Evolutionary conservation across 768 basidiomycete genomes (phyloP), one percentile per base, ranked within the genome.

Genomic region (Rhodosporidiobolus sp.): DNA sequence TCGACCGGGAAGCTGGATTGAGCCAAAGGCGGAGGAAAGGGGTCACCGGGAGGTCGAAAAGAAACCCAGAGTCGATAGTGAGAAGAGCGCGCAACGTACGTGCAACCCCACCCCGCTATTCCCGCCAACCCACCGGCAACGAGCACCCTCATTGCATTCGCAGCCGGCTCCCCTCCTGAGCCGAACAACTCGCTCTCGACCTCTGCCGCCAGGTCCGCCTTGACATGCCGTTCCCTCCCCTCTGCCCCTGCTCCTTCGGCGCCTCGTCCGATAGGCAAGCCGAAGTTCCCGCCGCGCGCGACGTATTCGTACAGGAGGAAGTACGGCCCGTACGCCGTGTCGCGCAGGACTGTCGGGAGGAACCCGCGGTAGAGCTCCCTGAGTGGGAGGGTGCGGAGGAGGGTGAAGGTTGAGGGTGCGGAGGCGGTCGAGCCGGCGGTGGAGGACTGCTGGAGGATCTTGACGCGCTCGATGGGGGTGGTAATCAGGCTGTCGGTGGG

Each of bases 1-100:
- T 96, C 93, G 66, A 93, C 83, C 4, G 92, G 91, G 80, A 95
- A 96, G 1, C 92, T 94, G n/a, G n/a, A n/a, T 4, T 83, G 57
- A 32, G 48, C 67, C 48, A 22, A 52, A 28, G 7, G 8, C 20
- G 79, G 75, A 24, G 73, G 55, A 22, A 73, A 68, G 4, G 80
- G 38, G n/a, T n/a, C n/a, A 50, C 28, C 35, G 58, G 58, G 35
- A 26, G 22, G n/a, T 22, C 4, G 10, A 19, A 1, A 48, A 46
- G 22, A 30, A 34, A n/a, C 4, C 16, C n/a, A 34, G 28, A 2
- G 53, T 4, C 24, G 32, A 14, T 1, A n/a, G 52, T 24, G 4
- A 12, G 38, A n/a, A 53, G 26, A 28, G 24, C 83, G 79, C 58
- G 87, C 84, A 76, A 82, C 70, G 30, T 30, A 69, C 70, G 86